phyloP scores from a whole-genome alignment of 2,329 filamentous ascomycete genomes.

The Trichoderma asperellum region DNA sequence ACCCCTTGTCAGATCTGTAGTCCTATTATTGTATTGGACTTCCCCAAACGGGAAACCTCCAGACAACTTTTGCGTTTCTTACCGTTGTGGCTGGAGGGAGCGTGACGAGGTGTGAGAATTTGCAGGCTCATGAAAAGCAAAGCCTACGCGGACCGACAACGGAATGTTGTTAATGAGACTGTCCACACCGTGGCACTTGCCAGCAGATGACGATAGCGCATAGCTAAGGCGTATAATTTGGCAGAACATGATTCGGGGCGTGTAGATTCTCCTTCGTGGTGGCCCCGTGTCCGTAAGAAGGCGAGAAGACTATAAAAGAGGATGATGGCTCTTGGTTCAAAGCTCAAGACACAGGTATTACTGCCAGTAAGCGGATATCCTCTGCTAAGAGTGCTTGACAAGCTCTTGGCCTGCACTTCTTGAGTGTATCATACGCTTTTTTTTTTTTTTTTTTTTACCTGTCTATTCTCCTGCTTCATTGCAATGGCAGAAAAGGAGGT shows the following conservation, averaged over 20 bases:
- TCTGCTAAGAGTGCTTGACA: background rate
- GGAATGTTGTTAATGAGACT: slow-evolving; percentile 27
- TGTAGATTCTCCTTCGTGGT: slow-evolving; percentile 1
- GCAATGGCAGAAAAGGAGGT: slow-evolving; percentile 25
- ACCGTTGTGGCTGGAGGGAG: slow-evolving; percentile 27
- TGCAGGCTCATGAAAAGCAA: slow-evolving; percentile 6
- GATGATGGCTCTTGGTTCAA: slow-evolving; percentile 1
- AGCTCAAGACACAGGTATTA: background rate
- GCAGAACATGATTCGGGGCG: slow-evolving; percentile 17
- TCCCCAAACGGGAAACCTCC: slow-evolving; percentile 35
- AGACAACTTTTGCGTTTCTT: slow-evolving; percentile 36
- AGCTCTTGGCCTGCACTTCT: background rate
- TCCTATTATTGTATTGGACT: slow-evolving; percentile 23
- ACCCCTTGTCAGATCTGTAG: slow-evolving; percentile 21
- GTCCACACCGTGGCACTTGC: slow-evolving; percentile 5
- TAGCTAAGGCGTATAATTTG: slow-evolving; percentile 22
- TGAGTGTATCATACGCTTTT: background rate
- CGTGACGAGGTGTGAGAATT: slow-evolving; percentile 18
- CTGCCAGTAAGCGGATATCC: background rate
- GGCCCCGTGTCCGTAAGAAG: slow-evolving; percentile 19
- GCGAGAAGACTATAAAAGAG: slow-evolving; percentile 17
- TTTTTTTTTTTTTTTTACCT: background rate
- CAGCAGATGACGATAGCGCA: slow-evolving; percentile 24
- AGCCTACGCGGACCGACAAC: slow-evolving; percentile 18
- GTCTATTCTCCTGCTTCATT: background rate